Conservation (phyloP, 164 flowering plant species). For the Santalum album region DNA sequence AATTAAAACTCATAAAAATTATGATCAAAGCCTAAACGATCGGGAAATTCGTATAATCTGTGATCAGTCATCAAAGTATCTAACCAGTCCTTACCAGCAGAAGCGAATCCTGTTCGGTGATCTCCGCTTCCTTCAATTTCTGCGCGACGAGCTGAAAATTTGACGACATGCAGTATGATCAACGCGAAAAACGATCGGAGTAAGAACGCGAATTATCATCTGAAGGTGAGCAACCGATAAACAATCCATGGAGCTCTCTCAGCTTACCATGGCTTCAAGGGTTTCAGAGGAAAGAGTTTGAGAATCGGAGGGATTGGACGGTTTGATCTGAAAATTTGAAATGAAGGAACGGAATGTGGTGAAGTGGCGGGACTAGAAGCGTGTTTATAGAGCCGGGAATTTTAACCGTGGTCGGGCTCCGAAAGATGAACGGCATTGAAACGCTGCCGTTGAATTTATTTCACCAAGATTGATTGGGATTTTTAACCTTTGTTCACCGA, state of each 20-base stretch:
- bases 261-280: constrained; percentile 11
- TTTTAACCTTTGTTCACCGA: no score
- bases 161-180: not conserved
- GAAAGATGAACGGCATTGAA: no score
- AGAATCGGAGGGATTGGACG: not conserved
- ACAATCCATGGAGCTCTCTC: no score
- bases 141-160: constrained; percentile 61
- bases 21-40: no score
- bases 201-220: no score
- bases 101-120: constrained; percentile 90
- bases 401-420: no score
- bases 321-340: not conserved
- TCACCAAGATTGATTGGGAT: no score
- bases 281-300: not conserved
- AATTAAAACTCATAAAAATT: no score
- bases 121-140: constrained; percentile 74
- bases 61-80: no score
- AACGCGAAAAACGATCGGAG: no score
- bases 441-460: no score
- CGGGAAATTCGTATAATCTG: no score
- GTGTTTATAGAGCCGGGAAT: constrained; percentile 3
- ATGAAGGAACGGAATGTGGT: not conserved
- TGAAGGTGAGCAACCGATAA: not conserved
- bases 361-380: constrained; percentile 9
- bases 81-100: constrained; percentile 67